phyloP scores from a whole-genome alignment of 2,329 filamentous ascomycete species.

The Periglandula ipomoeae region DNA sequence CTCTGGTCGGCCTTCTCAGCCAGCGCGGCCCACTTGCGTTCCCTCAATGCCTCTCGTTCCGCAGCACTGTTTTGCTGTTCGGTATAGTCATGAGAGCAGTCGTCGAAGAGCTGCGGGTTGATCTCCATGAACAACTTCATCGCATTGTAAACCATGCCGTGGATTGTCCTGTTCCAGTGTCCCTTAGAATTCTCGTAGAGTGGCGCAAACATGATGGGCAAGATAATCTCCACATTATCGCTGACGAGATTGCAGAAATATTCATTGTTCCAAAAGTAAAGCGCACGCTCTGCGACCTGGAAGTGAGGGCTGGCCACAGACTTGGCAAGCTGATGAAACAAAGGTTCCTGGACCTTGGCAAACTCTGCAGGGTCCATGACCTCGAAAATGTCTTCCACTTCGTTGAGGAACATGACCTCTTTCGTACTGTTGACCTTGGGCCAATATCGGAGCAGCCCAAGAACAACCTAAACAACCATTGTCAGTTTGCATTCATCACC shows the following conservation, averaged over 20 bases:
- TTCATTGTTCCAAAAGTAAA: constrained; percentile 99
- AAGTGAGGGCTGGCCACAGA: constrained; percentile 98
- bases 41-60: constrained; percentile 70
- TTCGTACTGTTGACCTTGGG: constrained; percentile 99
- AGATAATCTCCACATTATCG: constrained; percentile 96
- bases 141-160: constrained; percentile 99
- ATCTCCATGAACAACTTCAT: constrained; percentile 99
- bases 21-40: constrained; percentile 83
- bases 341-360: constrained; percentile 92
- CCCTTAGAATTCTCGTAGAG: constrained; percentile 98
- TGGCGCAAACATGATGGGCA: constrained; percentile 98
- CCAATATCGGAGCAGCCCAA: constrained; percentile 93
- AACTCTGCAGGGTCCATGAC: constrained; percentile 99
- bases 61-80: constrained; percentile 89
- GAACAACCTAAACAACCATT: constrained; percentile 57
- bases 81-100: constrained; percentile 96
- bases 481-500: background rate
- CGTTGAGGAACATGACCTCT: constrained; percentile 99
- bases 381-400: constrained; percentile 98
- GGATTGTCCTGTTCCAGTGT: constrained; percentile 99
- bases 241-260: constrained; percentile 99
- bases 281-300: constrained; percentile 90
- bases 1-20: constrained; percentile 68
- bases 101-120: constrained; percentile 95
- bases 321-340: constrained; percentile 96